Conservation (phyloP, 805 yeast genomes). For the Dipodascus albidus region DNA sequence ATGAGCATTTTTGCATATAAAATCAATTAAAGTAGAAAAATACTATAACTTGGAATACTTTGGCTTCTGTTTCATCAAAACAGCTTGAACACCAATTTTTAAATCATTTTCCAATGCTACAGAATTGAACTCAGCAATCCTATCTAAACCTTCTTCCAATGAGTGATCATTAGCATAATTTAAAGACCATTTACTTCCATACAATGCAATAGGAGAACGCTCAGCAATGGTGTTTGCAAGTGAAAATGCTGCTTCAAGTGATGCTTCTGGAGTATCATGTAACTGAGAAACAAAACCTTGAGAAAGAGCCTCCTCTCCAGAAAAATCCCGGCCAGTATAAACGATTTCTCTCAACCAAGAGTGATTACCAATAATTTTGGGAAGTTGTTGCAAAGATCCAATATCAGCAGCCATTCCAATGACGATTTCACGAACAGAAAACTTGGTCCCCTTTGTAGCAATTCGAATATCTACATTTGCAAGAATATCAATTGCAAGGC, state of each 20-base stretch:
- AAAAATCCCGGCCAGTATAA: slow-evolving; percentile 48
- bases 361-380: slow-evolving; percentile 39
- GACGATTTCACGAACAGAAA: slow-evolving; percentile 58
- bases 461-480: slow-evolving; percentile 48
- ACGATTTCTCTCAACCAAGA: slow-evolving; percentile 51
- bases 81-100: slow-evolving; percentile 21
- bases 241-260: slow-evolving; percentile 36
- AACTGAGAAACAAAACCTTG: slow-evolving; percentile 45
- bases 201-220: slow-evolving; percentile 47
- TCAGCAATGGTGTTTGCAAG: slow-evolving; percentile 37
- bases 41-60: slow-evolving; percentile 18
- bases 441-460: slow-evolving; percentile 38
- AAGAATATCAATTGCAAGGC: slow-evolving; percentile 59
- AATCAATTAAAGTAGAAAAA: too few species aligned
- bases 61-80: slow-evolving; percentile 21
- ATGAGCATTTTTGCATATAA: neutral
- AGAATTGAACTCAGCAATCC: slow-evolving; percentile 45
- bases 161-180: slow-evolving; percentile 32
- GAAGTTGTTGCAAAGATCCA: slow-evolving; percentile 62
- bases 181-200: slow-evolving; percentile 49
- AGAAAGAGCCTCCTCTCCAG: slow-evolving; percentile 40
- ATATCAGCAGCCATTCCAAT: slow-evolving; percentile 72
- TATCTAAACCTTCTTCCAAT: slow-evolving; percentile 36
- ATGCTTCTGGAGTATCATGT: slow-evolving; percentile 35
- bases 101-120: slow-evolving; percentile 25